Conservation (phyloP, 768 basidiomycete species). For the Terana coerulea region DNA sequence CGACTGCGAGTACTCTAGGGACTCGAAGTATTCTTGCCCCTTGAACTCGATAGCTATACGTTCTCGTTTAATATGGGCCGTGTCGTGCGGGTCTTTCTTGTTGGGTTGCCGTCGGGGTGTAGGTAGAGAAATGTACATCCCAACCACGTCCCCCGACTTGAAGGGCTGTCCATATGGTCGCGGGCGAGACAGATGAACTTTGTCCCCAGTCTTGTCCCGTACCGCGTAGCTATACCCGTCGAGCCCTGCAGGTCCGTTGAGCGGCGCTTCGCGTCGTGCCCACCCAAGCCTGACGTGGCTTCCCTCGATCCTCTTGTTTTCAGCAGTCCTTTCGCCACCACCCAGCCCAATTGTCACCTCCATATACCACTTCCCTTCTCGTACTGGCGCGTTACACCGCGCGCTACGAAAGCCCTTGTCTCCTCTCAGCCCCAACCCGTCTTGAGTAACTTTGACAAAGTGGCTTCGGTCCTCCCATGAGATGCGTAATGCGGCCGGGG, state of each 20-base stretch:
- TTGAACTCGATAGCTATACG: slow-evolving; percentile 94
- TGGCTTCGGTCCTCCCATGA: slow-evolving; percentile 91
- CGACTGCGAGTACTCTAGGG: slow-evolving; percentile 78
- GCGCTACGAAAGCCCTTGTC: slow-evolving; percentile 90
- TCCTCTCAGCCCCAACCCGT: slow-evolving; percentile 72
- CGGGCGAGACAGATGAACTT: slow-evolving; percentile 79
- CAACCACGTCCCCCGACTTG: slow-evolving; percentile 82
- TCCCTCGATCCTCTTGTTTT: slow-evolving; percentile 53
- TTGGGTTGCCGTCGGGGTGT: slow-evolving; percentile 49
- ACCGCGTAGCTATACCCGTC: slow-evolving; percentile 93
- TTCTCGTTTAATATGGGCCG: slow-evolving; percentile 80
- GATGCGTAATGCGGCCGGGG: slow-evolving; percentile 64
- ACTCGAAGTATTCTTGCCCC: slow-evolving; percentile 96
- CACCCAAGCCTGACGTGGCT: slow-evolving; percentile 89
- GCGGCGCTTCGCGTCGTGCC: slow-evolving; percentile 87
- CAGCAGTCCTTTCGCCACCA: slow-evolving; percentile 55
- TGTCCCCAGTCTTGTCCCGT: slow-evolving; percentile 91
- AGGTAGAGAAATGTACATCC: slow-evolving; percentile 93
- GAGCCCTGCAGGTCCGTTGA: slow-evolving; percentile 89
- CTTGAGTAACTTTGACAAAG: slow-evolving; percentile 73
- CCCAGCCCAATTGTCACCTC: slow-evolving; percentile 80
- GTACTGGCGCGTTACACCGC: slow-evolving; percentile 83
- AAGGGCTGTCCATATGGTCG: slow-evolving; percentile 74
- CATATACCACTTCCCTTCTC: slow-evolving; percentile 92
- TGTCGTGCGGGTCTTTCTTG: slow-evolving; percentile 66